Evolutionary conservation across 345 rosid species (phyloP).

Genomic region (Eucalyptus dawsonii): DNA sequence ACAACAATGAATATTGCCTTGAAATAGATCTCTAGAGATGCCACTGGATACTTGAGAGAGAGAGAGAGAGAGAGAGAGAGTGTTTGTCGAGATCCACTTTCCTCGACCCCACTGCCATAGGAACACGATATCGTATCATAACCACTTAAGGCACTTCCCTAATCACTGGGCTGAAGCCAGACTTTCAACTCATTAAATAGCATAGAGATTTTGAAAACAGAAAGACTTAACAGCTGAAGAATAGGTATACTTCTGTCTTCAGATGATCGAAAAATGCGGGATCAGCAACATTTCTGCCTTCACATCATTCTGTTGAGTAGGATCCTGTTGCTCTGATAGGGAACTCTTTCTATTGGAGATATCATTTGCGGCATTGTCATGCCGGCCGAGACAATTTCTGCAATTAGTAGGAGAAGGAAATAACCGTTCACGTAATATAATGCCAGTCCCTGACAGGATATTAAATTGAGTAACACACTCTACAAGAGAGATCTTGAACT

Average conservation of each 20-base stretch:
- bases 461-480: background rate
- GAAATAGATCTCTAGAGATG: background rate
- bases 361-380: constrained; percentile 86
- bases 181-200: background rate
- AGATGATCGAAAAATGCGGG: background rate
- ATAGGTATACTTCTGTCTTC: background rate
- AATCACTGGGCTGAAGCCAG: background rate
- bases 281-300: background rate
- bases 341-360: constrained; percentile 38
- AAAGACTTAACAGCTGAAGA: background rate
- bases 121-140: too few relatives aligned
- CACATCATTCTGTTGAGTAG: constrained; percentile 40
- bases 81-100: too few relatives aligned
- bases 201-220: background rate
- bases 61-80: background rate
- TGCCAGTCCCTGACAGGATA: background rate
- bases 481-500: background rate
- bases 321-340: constrained; percentile 33
- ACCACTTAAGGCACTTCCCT: too few relatives aligned
- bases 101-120: too few relatives aligned
- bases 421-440: background rate
- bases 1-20: background rate
- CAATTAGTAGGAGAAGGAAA: background rate
- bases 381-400: constrained; percentile 82
- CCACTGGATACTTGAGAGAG: background rate